Conservation (phyloP, 176 grass and related monocot species). For the Oryza meridionalis region DNA sequence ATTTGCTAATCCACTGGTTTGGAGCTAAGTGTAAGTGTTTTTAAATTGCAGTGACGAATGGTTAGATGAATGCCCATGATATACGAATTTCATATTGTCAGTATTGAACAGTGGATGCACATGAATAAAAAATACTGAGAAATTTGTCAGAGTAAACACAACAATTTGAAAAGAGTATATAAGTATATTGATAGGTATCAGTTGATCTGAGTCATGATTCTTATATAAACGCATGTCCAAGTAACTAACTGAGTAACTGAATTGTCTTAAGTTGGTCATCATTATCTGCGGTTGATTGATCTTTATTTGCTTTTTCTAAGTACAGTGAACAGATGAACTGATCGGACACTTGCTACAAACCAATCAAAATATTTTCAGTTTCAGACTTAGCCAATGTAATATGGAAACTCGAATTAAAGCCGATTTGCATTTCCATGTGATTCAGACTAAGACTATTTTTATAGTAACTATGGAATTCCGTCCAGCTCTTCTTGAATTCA, state of each 20-base stretch:
- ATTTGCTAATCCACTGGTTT: neutral
- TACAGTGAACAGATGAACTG: neutral
- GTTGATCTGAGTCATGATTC: too few relatives aligned
- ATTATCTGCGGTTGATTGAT: too few relatives aligned
- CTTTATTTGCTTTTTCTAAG: too few relatives aligned
- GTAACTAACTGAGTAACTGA: too few relatives aligned
- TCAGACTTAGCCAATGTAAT: neutral
- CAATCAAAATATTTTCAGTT: neutral
- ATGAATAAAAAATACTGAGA: neutral
- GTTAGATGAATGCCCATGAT: neutral
- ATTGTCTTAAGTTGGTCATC: too few relatives aligned
- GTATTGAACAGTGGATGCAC: neutral
- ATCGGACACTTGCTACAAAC: neutral
- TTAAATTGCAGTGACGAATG: neutral
- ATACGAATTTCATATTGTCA: neutral
- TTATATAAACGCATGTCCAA: too few relatives aligned
- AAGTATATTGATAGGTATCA: too few relatives aligned
- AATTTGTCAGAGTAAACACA: too few relatives aligned
- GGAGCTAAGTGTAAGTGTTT: neutral
- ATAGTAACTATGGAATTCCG: too few relatives aligned
- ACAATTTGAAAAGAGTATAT: too few relatives aligned
- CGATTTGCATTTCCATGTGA: neutral
- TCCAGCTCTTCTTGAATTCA: neutral
- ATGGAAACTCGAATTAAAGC: neutral
- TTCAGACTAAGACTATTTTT: too few relatives aligned